Base-by-base conservation (phyloP, 2,329 filamentous ascomycete genomes). In the Penicillium sp. region DNA sequence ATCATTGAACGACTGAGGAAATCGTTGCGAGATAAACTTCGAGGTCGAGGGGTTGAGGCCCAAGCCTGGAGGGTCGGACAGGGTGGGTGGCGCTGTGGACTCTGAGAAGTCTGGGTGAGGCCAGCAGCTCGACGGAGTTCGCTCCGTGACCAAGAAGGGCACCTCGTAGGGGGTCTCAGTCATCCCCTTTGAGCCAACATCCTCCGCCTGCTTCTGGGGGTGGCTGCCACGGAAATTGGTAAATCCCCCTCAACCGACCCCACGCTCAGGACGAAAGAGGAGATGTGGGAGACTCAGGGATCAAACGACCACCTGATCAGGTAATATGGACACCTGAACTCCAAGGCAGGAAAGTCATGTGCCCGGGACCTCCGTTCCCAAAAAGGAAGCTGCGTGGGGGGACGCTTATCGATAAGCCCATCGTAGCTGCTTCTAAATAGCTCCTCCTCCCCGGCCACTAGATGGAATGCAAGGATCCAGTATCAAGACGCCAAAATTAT, bases 331-430 rank as follows among this genome's bases (percentile, higher is more conserved):
- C 20, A 37, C 41, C 55, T 25, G 22, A 47, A 37, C 5, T 10
- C 41, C 38, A 35, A 52, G 54, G 45, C 35, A 35, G 42, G 25
- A 28, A 42, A 8, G 20, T 64, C 59, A 63, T 41, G 53, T 63
- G 60, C 14, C 20, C 61, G 58, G 59, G 45, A 5, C 1, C 60
- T 57, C 59, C 63, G 63, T 55, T 41, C 56, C 61, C 17, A 59
- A 68, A 66, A 15, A 15, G 61, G 66, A 60, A 68, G 45, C 57
- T 42, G 48, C 48, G 62, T 58, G 65, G 61, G 58, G 63, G n/a
- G n/a, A 48, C 42, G n/a, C 49, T 66, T 65, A 65, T 67, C 64
- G 64, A 65, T 67, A 66, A 63, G 53, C 20, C 20, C 11, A 43
- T 22, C 50, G 34, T 14, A 37, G 38, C 22, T 37, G 47, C 41